Base-by-base conservation (phyloP, 352 stramenopile species). In the Pythium rishiriense region DNA sequence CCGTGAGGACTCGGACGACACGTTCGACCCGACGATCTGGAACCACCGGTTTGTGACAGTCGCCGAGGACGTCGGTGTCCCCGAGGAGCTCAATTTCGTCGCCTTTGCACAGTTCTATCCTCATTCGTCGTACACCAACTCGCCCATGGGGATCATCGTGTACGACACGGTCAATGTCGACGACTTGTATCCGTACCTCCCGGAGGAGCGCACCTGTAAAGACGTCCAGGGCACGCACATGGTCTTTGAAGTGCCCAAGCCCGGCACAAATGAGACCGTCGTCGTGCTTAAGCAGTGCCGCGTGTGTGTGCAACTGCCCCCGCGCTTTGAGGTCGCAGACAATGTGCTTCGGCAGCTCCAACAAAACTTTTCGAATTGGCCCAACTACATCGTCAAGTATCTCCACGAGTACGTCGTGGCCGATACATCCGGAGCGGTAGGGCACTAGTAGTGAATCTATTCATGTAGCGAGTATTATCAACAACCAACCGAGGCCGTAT, bases 141-240 rank as follows among this genome's bases (percentile, higher is more conserved):
- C 53, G 63, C 1, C 59, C 76, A 21, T 47, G 57, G 77, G 60
- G 9, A 51, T 83, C 22, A 53, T 79, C n/a, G 58, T 69, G 11
- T 62, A 66, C 7, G 68, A 81, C 37, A 63, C 41, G 2, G 76
- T 86, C n/a, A 72, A 83, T 26, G 54, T 70, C 9, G 73, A 86
- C 60, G 73, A 76, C 26, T 31, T 84, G 43, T 73, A 82, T 28
- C 77, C 75, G 25, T 86, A 86, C 64, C 21, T 37, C 5, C 60
- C 68, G 21, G 19, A n/a, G 1, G 35, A 76, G 54, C 69, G 64
- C 58, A 57, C 50, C 25, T 52, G 58, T 5, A 58, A 65, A n/a
- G 48, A 65, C 37, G 4, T 58, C 4, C 57, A 64, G 35, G 15
- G 22, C 17, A 21, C 25, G 25, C 47, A 51, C 35, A n/a, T 57